Evolutionary conservation across 768 basidiomycete genomes (phyloP).

Genomic region (Cystofilobasidium capitatum): DNA sequence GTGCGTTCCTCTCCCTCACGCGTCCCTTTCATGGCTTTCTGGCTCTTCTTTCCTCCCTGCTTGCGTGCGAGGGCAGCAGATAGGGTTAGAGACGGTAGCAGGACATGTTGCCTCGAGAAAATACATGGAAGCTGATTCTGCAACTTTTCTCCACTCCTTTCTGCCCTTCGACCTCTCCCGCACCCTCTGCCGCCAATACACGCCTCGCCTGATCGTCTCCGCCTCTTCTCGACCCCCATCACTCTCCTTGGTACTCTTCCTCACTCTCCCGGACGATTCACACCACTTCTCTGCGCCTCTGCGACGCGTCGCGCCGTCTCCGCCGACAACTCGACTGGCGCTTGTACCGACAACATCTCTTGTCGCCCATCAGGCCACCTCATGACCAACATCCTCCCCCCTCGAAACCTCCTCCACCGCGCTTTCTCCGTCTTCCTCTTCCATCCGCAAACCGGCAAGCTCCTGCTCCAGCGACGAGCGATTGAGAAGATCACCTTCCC

Average conservation of each 20-base stretch:
- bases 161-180: no score
- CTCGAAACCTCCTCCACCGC: slow-evolving; percentile 65
- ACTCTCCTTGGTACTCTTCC: not conserved
- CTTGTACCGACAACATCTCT: not conserved
- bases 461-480: slow-evolving; percentile 88
- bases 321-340: not conserved
- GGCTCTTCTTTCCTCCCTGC: not conserved
- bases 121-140: no score
- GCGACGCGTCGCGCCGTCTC: no score
- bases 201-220: no score
- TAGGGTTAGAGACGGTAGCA: not conserved
- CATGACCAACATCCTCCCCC: slow-evolving; percentile 79
- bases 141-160: no score
- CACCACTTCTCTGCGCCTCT: not conserved
- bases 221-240: no score
- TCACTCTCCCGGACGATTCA: not conserved
- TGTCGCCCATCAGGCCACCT: slow-evolving; percentile 60
- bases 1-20: slow-evolving; percentile 50
- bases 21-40: no score
- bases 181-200: no score
- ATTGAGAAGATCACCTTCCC: slow-evolving; percentile 99
- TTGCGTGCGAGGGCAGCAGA: not conserved
- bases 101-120: no score
- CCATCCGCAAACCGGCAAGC: slow-evolving; percentile 81
- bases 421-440: slow-evolving; percentile 98